Percentiles rank a stretch among this genome's conserved stretches.
phyloP scores from a whole-genome alignment of 2,329 filamentous ascomycete genomes.

The Colletotrichum sp. region DNA sequence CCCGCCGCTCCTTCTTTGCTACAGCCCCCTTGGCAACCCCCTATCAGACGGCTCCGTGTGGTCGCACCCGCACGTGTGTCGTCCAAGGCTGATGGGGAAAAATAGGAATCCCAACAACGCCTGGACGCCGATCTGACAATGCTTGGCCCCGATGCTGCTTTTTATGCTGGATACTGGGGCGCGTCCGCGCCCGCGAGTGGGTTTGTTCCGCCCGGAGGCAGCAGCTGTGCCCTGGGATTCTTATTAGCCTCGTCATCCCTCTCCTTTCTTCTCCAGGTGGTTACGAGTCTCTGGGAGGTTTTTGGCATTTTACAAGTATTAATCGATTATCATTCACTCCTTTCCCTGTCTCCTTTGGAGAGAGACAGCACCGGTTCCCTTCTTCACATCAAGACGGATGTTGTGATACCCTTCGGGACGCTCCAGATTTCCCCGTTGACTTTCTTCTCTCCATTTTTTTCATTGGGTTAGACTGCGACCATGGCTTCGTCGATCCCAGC shows the following conservation, averaged over 20 bases:
- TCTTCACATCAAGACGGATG: not conserved
- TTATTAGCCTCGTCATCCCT: conserved; percentile 7
- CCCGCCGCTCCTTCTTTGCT: not conserved
- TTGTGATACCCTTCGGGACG: not conserved
- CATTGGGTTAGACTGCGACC: not conserved
- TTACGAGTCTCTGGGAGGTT: not conserved
- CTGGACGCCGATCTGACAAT: conserved; percentile 9
- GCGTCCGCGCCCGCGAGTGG: not conserved
- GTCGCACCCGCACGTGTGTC: not conserved
- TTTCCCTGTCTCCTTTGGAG: not conserved
- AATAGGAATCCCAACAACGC: not conserved
- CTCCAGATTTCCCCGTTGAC: not conserved
- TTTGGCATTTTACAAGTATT: not conserved
- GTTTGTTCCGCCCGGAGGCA: conserved; percentile 1
- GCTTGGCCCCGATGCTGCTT: not conserved
- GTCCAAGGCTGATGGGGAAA: conserved; percentile 5
- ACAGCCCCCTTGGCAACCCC: not conserved
- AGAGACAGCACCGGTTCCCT: not conserved
- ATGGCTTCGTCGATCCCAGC: conserved; percentile 13
- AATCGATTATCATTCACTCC: not conserved
- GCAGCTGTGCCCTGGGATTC: not conserved
- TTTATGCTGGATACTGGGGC: not conserved
- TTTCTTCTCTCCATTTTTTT: not conserved
- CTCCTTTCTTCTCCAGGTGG: not conserved
- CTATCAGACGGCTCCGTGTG: conserved; percentile 14